Percentiles rank a stretch among this genome's conserved stretches.
phyloP scores from a whole-genome alignment of 345 rosid genomes.

The Atalantia buxifolia region DNA sequence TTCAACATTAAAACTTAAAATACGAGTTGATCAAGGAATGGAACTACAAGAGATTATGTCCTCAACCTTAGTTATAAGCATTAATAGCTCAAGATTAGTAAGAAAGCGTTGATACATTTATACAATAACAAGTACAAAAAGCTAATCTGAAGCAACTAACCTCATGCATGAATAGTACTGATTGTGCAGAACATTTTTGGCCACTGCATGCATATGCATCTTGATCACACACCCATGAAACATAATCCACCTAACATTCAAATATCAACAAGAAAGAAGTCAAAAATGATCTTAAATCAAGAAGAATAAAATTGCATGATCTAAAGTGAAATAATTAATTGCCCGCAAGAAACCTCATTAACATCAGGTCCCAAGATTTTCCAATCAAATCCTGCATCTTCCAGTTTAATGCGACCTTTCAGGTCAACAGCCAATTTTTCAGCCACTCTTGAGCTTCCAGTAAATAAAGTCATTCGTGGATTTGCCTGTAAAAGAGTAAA shows the following conservation, averaged over 20 bases:
- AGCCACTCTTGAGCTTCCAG: constrained; percentile 96
- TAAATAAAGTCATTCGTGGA: constrained; percentile 95
- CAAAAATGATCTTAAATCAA: constrained; percentile 3
- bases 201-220: constrained; percentile 99
- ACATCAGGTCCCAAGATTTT: constrained; percentile 97
- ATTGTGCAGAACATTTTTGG: constrained; percentile 97
- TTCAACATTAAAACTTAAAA: background rate
- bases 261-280: constrained; percentile 7
- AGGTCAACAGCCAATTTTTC: constrained; percentile 92
- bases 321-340: background rate
- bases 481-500: constrained; percentile 53
- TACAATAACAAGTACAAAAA: background rate
- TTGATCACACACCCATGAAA: constrained; percentile 98
- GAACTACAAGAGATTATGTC: background rate
- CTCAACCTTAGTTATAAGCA: background rate
- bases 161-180: constrained; percentile 94
- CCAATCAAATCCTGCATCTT: constrained; percentile 99
- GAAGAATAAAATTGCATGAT: background rate
- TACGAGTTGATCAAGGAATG: background rate
- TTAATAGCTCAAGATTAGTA: background rate
- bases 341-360: constrained; percentile 54
- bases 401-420: constrained; percentile 82
- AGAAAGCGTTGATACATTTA: background rate
- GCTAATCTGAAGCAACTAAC: constrained; percentile 34
- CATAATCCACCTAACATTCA: constrained; percentile 73